Evolutionary conservation across 2,329 filamentous ascomycete genomes (phyloP).

Genomic region (Alternaria gaisen): DNA sequence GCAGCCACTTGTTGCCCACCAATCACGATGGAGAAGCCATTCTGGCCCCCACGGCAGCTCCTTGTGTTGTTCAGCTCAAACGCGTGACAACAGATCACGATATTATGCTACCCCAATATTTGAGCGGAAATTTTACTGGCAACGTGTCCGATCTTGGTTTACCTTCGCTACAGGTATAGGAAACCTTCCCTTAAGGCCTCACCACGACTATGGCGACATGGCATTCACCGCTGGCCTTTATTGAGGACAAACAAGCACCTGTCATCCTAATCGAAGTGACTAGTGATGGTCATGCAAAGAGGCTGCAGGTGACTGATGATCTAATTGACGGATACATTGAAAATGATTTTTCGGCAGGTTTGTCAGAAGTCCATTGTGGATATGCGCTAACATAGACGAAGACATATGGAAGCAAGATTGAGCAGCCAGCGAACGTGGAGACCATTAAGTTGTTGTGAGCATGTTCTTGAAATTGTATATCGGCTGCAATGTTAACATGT

Average conservation of each 20-base stretch:
- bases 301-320: not conserved
- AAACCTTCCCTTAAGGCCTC: no score
- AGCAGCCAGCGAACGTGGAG: not conserved
- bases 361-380: no score
- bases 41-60: constrained; percentile 1
- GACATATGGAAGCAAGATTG: not conserved
- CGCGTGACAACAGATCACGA: not conserved
- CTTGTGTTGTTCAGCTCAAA: not conserved
- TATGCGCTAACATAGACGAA: not conserved
- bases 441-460: constrained; percentile 6
- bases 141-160: no score
- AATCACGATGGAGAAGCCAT: not conserved
- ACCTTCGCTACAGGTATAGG: no score
- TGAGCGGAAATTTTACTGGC: no score
- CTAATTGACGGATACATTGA: constrained; percentile 8
- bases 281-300: not conserved
- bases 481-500: not conserved
- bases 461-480: not conserved
- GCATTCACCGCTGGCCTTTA: not conserved
- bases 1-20: not conserved
- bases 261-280: not conserved
- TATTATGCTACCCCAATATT: no score
- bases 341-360: not conserved
- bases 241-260: not conserved
- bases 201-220: not conserved